Conservation (phyloP, 1,139 yeast species). For the Kodamaea fungicola region DNA sequence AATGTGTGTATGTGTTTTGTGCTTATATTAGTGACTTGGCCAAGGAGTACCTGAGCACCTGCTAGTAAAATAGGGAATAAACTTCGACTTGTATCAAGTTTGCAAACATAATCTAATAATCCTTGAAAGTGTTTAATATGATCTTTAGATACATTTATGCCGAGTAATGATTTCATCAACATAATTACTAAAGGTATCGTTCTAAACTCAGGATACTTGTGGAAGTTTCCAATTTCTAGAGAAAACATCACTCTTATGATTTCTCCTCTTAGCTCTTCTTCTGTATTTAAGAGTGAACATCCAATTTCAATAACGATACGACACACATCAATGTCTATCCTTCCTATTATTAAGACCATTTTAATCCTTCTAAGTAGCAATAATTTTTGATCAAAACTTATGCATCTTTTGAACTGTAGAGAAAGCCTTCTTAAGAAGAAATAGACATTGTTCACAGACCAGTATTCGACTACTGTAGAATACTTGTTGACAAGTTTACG, state of each 20-base stretch:
- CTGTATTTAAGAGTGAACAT: slow-evolving; percentile 15
- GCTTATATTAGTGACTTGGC: slow-evolving; percentile 3
- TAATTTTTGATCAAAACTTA: slow-evolving; percentile 20
- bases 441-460: slow-evolving; percentile 34
- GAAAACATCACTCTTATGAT: slow-evolving; percentile 15
- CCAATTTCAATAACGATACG: slow-evolving; percentile 20
- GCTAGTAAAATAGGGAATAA: slow-evolving; percentile 12
- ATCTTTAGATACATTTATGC: slow-evolving; percentile 1
- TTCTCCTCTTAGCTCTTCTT: slow-evolving; percentile 19
- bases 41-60: slow-evolving; percentile 11
- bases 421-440: slow-evolving; percentile 38
- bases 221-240: slow-evolving; percentile 9
- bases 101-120: slow-evolving; percentile 9
- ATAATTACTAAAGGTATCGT: slow-evolving; percentile 12
- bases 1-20: slow-evolving; percentile 16
- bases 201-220: slow-evolving; percentile 5
- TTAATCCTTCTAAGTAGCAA: slow-evolving; percentile 37
- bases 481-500: slow-evolving; percentile 18
- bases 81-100: slow-evolving; percentile 5
- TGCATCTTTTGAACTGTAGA: slow-evolving; percentile 18
- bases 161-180: slow-evolving; percentile 12
- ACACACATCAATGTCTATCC: slow-evolving; percentile 16
- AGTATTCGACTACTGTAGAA: slow-evolving; percentile 19
- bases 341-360: slow-evolving; percentile 30
- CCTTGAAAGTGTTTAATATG: slow-evolving; percentile 4